Conservation (phyloP, 345 rosid species). For the Alliaria petiolata region DNA sequence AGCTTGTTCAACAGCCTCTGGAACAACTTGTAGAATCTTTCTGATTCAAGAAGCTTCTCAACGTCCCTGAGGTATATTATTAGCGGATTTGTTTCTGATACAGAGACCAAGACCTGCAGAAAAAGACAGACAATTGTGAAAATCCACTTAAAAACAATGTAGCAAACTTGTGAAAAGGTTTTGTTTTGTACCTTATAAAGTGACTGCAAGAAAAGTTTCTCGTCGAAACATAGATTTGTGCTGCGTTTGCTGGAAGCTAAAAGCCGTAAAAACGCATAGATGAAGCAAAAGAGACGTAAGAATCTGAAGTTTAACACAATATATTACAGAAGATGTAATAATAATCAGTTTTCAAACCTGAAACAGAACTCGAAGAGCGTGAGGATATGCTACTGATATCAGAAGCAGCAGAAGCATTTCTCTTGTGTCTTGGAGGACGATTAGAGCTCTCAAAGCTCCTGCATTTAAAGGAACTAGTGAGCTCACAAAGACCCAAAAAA, state of each 20-base stretch:
- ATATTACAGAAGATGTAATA: background rate
- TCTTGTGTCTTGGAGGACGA: constrained; percentile 50
- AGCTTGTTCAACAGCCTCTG: constrained; percentile 61
- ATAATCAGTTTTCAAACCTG: constrained; percentile 40
- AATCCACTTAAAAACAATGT: background rate
- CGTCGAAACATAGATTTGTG: constrained; percentile 74
- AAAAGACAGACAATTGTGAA: background rate
- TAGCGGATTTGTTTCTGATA: constrained; percentile 54
- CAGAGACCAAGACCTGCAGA: constrained; percentile 63
- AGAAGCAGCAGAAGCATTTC: constrained; percentile 67
- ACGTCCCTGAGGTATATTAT: constrained; percentile 80
- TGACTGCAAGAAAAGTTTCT: constrained; percentile 72
- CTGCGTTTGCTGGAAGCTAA: constrained; percentile 50
- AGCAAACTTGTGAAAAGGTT: background rate
- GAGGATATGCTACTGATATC: constrained; percentile 58
- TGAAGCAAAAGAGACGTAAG: constrained; percentile 4
- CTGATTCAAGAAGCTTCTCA: constrained; percentile 77
- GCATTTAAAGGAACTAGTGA: constrained; percentile 18
- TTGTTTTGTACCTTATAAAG: constrained; percentile 68
- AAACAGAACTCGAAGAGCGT: constrained; percentile 30
- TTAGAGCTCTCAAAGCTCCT: constrained; percentile 50
- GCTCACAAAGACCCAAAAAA: background rate
- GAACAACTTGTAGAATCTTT: constrained; percentile 61
- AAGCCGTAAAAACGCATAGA: constrained; percentile 11
- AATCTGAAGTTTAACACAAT: background rate